Base-by-base conservation (phyloP, 2,329 filamentous ascomycete species). In the Fusarium sp. region DNA sequence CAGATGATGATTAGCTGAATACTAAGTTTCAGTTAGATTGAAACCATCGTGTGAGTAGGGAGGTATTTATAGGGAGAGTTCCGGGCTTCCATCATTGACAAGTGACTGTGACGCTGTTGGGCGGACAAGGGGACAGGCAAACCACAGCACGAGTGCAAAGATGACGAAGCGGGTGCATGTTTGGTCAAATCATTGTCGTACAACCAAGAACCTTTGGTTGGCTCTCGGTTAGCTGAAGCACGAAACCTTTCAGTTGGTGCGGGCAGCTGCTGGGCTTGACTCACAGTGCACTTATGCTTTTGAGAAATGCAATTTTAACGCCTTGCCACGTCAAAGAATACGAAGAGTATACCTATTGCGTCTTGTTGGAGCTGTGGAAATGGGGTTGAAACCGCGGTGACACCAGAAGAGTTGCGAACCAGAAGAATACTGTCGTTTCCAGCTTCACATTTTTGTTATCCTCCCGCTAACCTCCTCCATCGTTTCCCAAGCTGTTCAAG, bases 391-490 rank as follows among this genome's bases (percentile, higher is more conserved):
- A 7, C 8, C 32, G 12, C 15, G 15, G 8, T 34, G 32, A 34
- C 12, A 36, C 17, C 57, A 50, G 61, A 61, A 28, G 51, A 52
- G 64, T 42, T 55, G 64, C n/a, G 17, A 36, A 36, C 34, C 9
- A 28, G 10, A 4, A 5, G 26, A 28, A 19, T n/a, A 36, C 15
- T 17, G 34, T n/a, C 7, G 8, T 10, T n/a, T 34, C 40, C 36
- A 42, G 32, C 26, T 32, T 36, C 43, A 36, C 49, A n/a, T 10
- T 36, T 36, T 7, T 8, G 30, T n/a, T 17, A 19, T 36, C 32
- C 34, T 20, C 20, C 48, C 4, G 30, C 10, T 17, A 19, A 19
- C 32, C 34, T 20, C 20, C 48, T 20, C 46, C 39, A 39, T 44
- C 56, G 43, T 17, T 44, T 40, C 20, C 30, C 49, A 38, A 20